A percentile compares a stretch with the other conserved stretches of the same genome.
Evolutionary conservation across 2,329 filamentous ascomycete genomes (phyloP).

Genomic region (Torrubiella hemipterigena): DNA sequence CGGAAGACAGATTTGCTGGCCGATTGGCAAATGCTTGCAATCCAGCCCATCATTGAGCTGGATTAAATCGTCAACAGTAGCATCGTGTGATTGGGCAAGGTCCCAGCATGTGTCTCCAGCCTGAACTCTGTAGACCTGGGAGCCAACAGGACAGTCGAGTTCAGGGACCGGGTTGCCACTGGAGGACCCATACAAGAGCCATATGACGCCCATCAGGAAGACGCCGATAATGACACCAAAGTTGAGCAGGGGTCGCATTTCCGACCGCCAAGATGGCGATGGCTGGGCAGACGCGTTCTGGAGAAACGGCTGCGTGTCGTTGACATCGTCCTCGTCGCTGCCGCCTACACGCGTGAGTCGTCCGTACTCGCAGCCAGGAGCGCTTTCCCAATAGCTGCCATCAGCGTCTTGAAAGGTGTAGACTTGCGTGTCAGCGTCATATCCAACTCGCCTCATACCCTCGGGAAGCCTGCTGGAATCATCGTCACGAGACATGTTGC

Average conservation of each 20-base stretch:
- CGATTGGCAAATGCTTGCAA: conserved; percentile 31
- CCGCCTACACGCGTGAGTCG: conserved; percentile 26
- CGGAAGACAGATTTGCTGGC: conserved; percentile 33
- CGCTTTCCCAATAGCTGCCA: conserved; percentile 37
- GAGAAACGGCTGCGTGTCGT: conserved; percentile 20
- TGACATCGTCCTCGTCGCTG: conserved; percentile 9
- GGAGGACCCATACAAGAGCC: conserved; percentile 27
- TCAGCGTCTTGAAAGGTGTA: conserved; percentile 39
- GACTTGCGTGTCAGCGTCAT: conserved; percentile 41
- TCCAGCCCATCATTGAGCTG: conserved; percentile 31
- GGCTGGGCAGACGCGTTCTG: conserved; percentile 7
- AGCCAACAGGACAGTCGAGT: conserved; percentile 17
- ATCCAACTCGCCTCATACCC: conserved; percentile 41
- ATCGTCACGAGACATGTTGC: no score
- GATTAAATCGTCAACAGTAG: conserved; percentile 33
- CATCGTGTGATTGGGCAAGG: conserved; percentile 29
- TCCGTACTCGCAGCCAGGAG: conserved; percentile 37
- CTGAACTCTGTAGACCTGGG: conserved; percentile 25
- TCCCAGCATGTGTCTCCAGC: conserved; percentile 41
- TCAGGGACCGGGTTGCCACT: conserved; percentile 9
- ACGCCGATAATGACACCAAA: conserved; percentile 42
- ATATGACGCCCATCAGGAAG: conserved; percentile 36
- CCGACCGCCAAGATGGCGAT: conserved; percentile 35
- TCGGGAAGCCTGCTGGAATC: conserved; percentile 39
- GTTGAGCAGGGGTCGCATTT: conserved; percentile 43